Evolutionary conservation across 2,329 filamentous ascomycete species (phyloP), one percentile per base, ranked within the genome.

Genomic region (Coniella vitis): DNA sequence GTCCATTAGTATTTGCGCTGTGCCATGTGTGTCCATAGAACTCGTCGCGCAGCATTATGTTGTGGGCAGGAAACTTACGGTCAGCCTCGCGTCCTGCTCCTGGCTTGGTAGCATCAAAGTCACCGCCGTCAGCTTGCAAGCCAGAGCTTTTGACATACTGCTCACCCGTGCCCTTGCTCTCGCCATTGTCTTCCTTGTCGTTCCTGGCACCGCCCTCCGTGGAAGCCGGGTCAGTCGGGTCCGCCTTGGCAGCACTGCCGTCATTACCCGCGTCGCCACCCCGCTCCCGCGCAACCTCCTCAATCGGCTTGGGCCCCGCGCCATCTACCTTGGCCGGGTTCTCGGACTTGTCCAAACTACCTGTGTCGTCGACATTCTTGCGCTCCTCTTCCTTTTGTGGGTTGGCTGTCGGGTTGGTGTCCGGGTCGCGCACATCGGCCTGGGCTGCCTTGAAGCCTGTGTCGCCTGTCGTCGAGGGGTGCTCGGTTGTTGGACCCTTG

Each of bases 41-140:
- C n/a, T n/a, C n/a, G n/a, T n/a, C n/a, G n/a, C n/a, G n/a, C n/a
- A n/a, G n/a, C n/a, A n/a, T n/a, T n/a, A n/a, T n/a, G n/a, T n/a
- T n/a, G n/a, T n/a, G 25, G 35, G 42, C 21, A 7, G 31, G 38
- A 1, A 19, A 71, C 74, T 66, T 64, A 83, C 84, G 75, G 56
- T 84, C 81, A 53, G 83, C 83, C 63, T 87, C 84, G 32, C 65
- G 68, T 3, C 81, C 82, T 10, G 84, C 84, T 10, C 83, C 83
- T 0, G 81, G 75, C 51, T 75, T 75, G 7, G 73, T 67, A 4
- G 78, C 81, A 57, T 86, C 83, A 59, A 86, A 85, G 56, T 86
- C 72, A 5, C 83, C 83, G 1, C 83, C 83, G 35, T 87, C 82
- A 14, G 81, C 79, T 31, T 69, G 65, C 22, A 85, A 61, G 0